A percentile compares a stretch with the other conserved stretches of the same genome.
Conservation (phyloP, 2,329 filamentous ascomycete genomes). For the Apiospora pterosperma region DNA sequence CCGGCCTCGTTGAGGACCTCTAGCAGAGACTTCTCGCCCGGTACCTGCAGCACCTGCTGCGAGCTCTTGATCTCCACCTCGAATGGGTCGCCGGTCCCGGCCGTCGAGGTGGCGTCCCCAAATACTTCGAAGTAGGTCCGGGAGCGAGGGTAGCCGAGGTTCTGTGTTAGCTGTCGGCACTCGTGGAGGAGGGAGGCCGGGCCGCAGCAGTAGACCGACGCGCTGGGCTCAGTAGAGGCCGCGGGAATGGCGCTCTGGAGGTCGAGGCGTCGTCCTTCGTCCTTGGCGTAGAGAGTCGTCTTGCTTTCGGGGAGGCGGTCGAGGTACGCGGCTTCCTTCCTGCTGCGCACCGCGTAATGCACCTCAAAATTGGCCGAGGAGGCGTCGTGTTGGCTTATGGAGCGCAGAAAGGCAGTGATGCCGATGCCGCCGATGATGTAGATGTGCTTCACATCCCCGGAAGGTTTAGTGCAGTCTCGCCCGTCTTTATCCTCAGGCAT, state of each 20-base stretch:
- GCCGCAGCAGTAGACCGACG: conserved; percentile 30
- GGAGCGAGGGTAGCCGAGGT: conserved; percentile 21
- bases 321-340: conserved; percentile 24
- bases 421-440: conserved; percentile 29
- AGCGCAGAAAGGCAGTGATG: conserved; percentile 25
- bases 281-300: conserved; percentile 23
- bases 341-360: conserved; percentile 27
- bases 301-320: conserved; percentile 17
- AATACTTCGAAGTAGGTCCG: conserved; percentile 27
- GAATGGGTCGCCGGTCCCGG: conserved; percentile 26
- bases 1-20: conserved; percentile 28
- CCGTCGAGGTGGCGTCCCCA: conserved; percentile 15
- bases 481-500: neutral
- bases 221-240: conserved; percentile 15
- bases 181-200: conserved; percentile 20
- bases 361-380: conserved; percentile 18
- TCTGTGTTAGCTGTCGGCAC: conserved; percentile 14
- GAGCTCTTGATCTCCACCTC: conserved; percentile 24
- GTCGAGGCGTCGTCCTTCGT: conserved; percentile 19
- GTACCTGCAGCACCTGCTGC: conserved; percentile 21
- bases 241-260: conserved; percentile 35
- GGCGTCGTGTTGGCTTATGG: conserved; percentile 17
- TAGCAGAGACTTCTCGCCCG: conserved; percentile 25
- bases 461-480: neutral
- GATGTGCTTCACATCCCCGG: conserved; percentile 17